Evolutionary conservation across 2,329 filamentous ascomycete species (phyloP).

Genomic region (Talaromyces pinophilus): DNA sequence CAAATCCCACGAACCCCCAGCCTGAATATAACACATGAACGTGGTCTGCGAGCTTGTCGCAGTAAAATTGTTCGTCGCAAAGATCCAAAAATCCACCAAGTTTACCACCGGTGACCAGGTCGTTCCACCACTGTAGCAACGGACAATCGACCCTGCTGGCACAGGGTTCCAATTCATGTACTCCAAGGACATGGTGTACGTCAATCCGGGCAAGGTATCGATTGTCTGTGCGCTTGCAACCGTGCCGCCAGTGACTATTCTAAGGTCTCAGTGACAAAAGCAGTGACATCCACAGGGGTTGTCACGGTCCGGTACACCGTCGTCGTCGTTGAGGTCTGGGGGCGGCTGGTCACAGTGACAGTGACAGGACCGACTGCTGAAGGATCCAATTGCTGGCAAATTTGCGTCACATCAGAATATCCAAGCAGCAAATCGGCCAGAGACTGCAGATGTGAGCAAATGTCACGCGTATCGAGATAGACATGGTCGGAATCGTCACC

Average conservation of each 20-base stretch:
- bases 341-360: neutral
- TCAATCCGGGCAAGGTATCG: neutral
- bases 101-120: too few relatives aligned
- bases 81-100: too few relatives aligned
- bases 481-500: neutral
- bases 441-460: neutral
- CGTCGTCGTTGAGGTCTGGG: neutral
- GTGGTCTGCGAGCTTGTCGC: too few relatives aligned
- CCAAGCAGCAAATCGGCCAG: neutral
- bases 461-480: neutral
- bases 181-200: neutral
- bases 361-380: neutral
- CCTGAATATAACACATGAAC: too few relatives aligned
- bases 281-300: neutral
- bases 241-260: too few relatives aligned
- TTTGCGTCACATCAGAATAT: neutral
- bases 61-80: too few relatives aligned
- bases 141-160: too few relatives aligned
- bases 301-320: neutral
- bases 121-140: too few relatives aligned
- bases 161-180: neutral
- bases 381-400: slow-evolving; percentile 6
- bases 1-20: too few relatives aligned
- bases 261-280: neutral
- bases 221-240: neutral